Percentiles rank a stretch among this genome's conserved stretches.
These are phyloP conservation scores for Termitomyces sp. DNA, from an alignment of 1,284 basidiomycete species.

Conservation along the genomic window DNA sequence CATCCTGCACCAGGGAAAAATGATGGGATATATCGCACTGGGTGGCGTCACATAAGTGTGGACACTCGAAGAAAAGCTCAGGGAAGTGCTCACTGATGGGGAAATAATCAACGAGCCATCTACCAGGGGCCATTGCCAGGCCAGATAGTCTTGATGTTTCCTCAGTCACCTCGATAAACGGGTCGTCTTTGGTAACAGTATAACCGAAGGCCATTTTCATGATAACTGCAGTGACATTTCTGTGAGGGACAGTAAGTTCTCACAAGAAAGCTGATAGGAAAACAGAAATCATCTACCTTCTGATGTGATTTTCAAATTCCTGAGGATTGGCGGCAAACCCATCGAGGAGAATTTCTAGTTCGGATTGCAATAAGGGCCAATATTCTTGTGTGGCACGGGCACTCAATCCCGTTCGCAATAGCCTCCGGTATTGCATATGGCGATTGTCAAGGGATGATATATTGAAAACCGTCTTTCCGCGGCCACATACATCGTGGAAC, in stretches of 20 bases:
- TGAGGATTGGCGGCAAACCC: slow-evolving; percentile 26
- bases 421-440: slow-evolving; percentile 34
- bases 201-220: slow-evolving; percentile 43
- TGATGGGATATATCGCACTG: slow-evolving; percentile 35
- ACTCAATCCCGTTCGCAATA: slow-evolving; percentile 33
- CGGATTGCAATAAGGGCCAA: slow-evolving; percentile 28
- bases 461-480: slow-evolving; percentile 33
- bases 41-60: neutral
- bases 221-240: slow-evolving; percentile 36
- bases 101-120: slow-evolving; percentile 41
- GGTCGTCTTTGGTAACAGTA: slow-evolving; percentile 30
- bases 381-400: slow-evolving; percentile 27
- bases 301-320: slow-evolving; percentile 29
- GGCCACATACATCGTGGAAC: slow-evolving; percentile 37
- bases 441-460: slow-evolving; percentile 31
- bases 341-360: slow-evolving; percentile 27
- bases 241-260: slow-evolving; percentile 13
- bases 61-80: neutral
- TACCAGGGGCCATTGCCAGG: slow-evolving; percentile 34
- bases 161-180: slow-evolving; percentile 36
- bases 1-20: slow-evolving; percentile 35
- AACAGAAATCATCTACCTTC: slow-evolving; percentile 23
- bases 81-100: slow-evolving; percentile 29
- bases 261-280: neutral
- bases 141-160: slow-evolving; percentile 37